Evolutionary conservation across 2,329 filamentous ascomycete genomes (phyloP).

Genomic region (Tolypocladium capitatum): DNA sequence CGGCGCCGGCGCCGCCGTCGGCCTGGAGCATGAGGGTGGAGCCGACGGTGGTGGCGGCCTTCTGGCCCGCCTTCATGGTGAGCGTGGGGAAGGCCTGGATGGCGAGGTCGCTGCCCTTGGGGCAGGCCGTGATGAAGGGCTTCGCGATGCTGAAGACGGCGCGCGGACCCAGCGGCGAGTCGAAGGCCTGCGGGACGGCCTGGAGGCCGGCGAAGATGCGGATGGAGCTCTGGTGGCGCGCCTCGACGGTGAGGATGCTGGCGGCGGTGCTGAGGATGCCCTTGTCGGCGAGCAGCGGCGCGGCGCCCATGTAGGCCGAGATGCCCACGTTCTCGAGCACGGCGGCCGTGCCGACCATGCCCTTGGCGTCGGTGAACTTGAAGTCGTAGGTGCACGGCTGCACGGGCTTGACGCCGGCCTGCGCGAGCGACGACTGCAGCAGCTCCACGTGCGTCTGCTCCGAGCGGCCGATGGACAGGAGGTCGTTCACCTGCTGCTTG

Average conservation of each 20-base stretch:
- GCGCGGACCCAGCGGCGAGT: slow-evolving; percentile 53
- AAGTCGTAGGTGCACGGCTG: slow-evolving; percentile 62
- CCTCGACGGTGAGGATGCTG: slow-evolving; percentile 59
- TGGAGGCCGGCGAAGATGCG: slow-evolving; percentile 43
- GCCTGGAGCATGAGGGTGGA: slow-evolving; percentile 28
- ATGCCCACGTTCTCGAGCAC: slow-evolving; percentile 62
- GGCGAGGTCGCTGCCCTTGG: slow-evolving; percentile 48
- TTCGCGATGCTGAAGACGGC: slow-evolving; percentile 63
- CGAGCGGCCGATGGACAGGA: slow-evolving; percentile 47
- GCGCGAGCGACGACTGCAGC: slow-evolving; percentile 43
- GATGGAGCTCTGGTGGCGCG: slow-evolving; percentile 62
- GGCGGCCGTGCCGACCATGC: slow-evolving; percentile 56
- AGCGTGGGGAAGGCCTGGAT: slow-evolving; percentile 49
- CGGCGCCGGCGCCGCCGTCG: slow-evolving; percentile 25
- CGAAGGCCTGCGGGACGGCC: slow-evolving; percentile 56
- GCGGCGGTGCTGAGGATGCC: slow-evolving; percentile 52
- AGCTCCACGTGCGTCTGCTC: slow-evolving; percentile 36
- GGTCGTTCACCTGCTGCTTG: slow-evolving; percentile 24
- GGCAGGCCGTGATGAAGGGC: slow-evolving; percentile 59
- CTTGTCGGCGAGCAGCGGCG: slow-evolving; percentile 46
- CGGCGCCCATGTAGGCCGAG: slow-evolving; percentile 61
- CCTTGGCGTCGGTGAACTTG: slow-evolving; percentile 47
- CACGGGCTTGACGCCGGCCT: slow-evolving; percentile 51
- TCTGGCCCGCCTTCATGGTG: slow-evolving; percentile 32
- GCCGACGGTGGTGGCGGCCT: slow-evolving; percentile 22